Evolutionary conservation across 805 yeast species (phyloP), one percentile per base, ranked within the genome.

Genomic region (Yarrowia phangngaensis): DNA sequence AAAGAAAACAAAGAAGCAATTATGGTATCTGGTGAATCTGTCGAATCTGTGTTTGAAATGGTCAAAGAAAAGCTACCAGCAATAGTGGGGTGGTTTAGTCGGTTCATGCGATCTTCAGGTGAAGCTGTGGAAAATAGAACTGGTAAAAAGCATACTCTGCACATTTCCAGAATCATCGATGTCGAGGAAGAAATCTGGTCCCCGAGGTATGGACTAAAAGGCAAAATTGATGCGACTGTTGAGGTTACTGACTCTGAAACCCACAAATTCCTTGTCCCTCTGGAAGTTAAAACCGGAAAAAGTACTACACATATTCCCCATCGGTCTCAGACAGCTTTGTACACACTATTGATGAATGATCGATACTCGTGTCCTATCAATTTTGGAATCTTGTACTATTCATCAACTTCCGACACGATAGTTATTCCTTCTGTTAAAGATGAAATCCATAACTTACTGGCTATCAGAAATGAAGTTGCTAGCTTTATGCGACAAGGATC

Each of bases 171-270:
- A 51, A 75, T 88, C 7, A 68, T 86, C 24, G 95, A 85, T 59
- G 77, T 86, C 8, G 99, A 92, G 64, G 97, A 92, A 58, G 84
- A 80, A 57, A 81, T 92, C 11, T 80, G 95, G 87, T 86, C 97
- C 0, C 95, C 97, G 0, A 74, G 77, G 60, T 88, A 75, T 67
- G 99, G 99, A 0, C 65, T 92, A 7, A 78, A 86, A 56, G 99
- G 99, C 0, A 77, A 82, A 56, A 78, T 89, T 13, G 99, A 92
- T 67, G 95, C 82, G 3, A 87, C 95, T 0, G 72, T 87, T 2
- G 83, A 82, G 55, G 82, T 84, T 0, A 50, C 54, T 19, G 59
- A 62, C 11, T 54, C 56, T 1, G 74, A 75, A n/a, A 75, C 69
- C 24, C 16, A 38, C 26, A 11, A 15, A 6, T 71, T 60, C 49